phyloP scores from a whole-genome alignment of 331 rosid genomes.

The Stylosanthes scabra region DNA sequence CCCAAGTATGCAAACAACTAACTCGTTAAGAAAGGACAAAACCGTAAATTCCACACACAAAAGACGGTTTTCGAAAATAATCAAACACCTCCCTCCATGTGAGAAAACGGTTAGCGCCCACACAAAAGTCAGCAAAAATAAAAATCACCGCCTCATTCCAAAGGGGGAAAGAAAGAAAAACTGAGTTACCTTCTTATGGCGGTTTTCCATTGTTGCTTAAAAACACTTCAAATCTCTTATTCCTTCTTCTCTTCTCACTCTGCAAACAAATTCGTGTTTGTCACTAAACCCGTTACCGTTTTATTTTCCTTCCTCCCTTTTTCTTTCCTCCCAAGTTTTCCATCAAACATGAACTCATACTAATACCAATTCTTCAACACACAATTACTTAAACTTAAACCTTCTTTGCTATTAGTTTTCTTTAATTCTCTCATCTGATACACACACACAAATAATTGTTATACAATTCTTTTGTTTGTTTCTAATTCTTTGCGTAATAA shows the following conservation, averaged over 20 bases:
- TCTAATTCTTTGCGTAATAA: constrained; percentile 2
- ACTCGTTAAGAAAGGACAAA: background rate
- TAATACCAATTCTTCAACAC: background rate
- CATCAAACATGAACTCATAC: background rate
- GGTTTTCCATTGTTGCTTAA: background rate
- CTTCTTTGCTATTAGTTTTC: background rate
- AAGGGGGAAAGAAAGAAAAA: background rate
- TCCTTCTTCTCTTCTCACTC: background rate
- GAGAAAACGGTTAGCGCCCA: background rate
- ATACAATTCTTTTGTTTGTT: background rate
- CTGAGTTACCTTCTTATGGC: background rate
- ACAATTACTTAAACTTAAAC: background rate
- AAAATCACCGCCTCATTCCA: background rate
- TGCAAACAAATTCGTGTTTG: background rate
- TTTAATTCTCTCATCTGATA: background rate
- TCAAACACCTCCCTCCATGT: background rate
- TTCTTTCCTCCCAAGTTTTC: constrained; percentile 27
- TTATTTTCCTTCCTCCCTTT: background rate
- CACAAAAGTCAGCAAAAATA: background rate
- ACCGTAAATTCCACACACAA: background rate
- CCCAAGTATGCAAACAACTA: constrained; percentile 22
- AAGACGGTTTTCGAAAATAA: background rate
- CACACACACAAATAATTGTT: background rate
- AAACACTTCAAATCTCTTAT: background rate
- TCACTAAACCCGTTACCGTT: background rate